Evolutionary conservation across 2,329 filamentous ascomycete genomes (phyloP), one percentile per base, ranked within the genome.

Genomic region (Huntiella bhutanensis): DNA sequence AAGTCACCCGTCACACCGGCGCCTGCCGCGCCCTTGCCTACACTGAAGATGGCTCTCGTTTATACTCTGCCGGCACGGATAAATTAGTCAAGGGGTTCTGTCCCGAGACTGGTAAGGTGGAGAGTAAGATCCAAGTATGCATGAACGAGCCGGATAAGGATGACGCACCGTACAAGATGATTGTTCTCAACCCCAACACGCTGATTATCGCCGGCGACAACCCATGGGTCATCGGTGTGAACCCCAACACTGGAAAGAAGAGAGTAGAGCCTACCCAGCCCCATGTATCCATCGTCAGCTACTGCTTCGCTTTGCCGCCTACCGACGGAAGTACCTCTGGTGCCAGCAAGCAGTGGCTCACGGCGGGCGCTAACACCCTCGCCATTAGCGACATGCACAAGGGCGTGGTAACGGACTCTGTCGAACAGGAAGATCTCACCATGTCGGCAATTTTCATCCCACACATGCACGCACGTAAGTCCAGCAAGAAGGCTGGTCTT

Each of bases 401-500:
- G 41, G 88, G 88, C 11, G 83, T 95, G 4, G 65, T 96, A 38
- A 80, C 87, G 3, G 80, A 80, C 50, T 94, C 85, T 53, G 91
- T 95, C 57, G 86, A 96, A 56, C 91, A 96, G 58, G 91, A 92
- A 55, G 87, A 95, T 53, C 85, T 96, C 61, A 65, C 96, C 49
- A 69, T 95, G n/a, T 82, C 80, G 55, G 81, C 82, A 1, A 68
- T 76, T 41, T 83, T 85, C 56, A 76, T 96, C 13, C 73, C 78
- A 0, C 86, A 86, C 0, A 63, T 94, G 51, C 76, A 82, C 0
- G 77, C 79, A 28, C 77, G 75, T 58, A 66, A 66, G 52, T 69
- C 72, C 51, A 57, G 41, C 15, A 64, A 70, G 34, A 79, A 75
- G 55, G 81, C 82, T 41, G 84, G 84, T 4, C 70, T 91, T 3